These are phyloP conservation scores for Morella rubra DNA, from an alignment of 306 rosid genomes.

Conservation along the genomic window DNA sequence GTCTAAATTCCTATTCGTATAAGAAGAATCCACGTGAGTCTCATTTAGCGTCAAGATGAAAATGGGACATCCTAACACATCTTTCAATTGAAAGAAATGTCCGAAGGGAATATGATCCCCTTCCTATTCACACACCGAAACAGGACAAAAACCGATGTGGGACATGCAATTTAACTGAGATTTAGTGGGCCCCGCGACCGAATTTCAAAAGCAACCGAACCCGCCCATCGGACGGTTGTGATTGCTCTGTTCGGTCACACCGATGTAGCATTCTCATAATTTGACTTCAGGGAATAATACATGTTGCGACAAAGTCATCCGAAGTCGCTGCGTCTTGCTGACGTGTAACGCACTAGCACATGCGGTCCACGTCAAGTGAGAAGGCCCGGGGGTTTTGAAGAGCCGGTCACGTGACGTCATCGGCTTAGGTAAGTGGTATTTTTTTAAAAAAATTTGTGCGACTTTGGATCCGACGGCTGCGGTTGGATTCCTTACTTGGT, in stretches of 20 bases:
- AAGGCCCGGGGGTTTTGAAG: neutral
- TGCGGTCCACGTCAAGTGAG: constrained; percentile 34
- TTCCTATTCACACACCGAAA: neutral
- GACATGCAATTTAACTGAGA: constrained; percentile 17
- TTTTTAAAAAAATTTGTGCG: neutral
- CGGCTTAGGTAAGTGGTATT: neutral
- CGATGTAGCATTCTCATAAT: neutral
- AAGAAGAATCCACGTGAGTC: neutral
- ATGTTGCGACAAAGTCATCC: constrained; percentile 5
- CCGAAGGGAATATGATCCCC: neutral
- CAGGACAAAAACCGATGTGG: neutral
- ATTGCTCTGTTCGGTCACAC: constrained; percentile 15
- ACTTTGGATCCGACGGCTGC: constrained; percentile 11
- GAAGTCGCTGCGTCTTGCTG: constrained; percentile 22
- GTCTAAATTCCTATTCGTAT: no score
- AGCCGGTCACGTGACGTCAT: constrained; percentile 29
- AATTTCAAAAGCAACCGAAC: neutral
- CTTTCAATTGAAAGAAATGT: neutral
- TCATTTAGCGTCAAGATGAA: neutral
- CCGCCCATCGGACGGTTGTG: constrained; percentile 14
- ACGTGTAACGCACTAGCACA: constrained; percentile 32
- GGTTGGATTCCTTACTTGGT: constrained; percentile 17
- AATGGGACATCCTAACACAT: neutral
- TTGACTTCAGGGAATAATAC: constrained; percentile 11
- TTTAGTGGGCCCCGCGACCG: constrained; percentile 25